phyloP scores from a whole-genome alignment of 2,329 filamentous ascomycete genomes.

The Decorospora gaudefroyi region DNA sequence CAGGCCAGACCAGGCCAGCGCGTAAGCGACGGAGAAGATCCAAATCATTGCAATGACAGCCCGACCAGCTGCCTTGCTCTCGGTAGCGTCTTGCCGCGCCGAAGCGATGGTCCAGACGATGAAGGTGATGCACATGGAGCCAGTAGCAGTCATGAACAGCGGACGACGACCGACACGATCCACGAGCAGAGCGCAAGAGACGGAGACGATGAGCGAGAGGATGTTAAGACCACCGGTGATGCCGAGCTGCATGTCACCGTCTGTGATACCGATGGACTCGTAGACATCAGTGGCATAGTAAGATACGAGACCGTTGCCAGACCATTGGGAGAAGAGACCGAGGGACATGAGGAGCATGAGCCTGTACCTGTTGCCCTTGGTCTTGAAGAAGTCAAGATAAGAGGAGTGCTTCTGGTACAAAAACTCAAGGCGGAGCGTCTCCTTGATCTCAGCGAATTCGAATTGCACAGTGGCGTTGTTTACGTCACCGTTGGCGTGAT shows the following conservation, averaged over 20 bases:
- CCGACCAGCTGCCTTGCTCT: slow-evolving; percentile 49
- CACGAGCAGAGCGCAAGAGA: slow-evolving; percentile 60
- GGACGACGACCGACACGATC: slow-evolving; percentile 57
- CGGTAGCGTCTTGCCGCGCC: slow-evolving; percentile 58
- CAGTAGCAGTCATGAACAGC: slow-evolving; percentile 36
- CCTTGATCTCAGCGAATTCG: slow-evolving; percentile 68
- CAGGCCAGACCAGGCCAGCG: slow-evolving; percentile 62
- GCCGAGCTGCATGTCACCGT: slow-evolving; percentile 45
- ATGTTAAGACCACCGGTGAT: slow-evolving; percentile 63
- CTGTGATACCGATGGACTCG: slow-evolving; percentile 62
- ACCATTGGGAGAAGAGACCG: slow-evolving; percentile 70
- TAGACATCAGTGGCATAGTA: slow-evolving; percentile 70
- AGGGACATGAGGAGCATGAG: slow-evolving; percentile 65
- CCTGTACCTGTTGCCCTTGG: slow-evolving; percentile 67
- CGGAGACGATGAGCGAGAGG: slow-evolving; percentile 62
- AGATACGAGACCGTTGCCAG: slow-evolving; percentile 68
- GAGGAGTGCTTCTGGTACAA: slow-evolving; percentile 54
- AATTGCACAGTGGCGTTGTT: slow-evolving; percentile 66
- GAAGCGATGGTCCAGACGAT: slow-evolving; percentile 47
- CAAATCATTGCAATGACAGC: slow-evolving; percentile 58
- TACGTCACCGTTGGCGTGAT: slow-evolving; percentile 65
- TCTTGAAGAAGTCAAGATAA: slow-evolving; percentile 65
- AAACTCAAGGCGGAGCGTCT: slow-evolving; percentile 64
- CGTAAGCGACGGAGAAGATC: slow-evolving; percentile 58
- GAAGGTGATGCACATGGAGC: slow-evolving; percentile 44